A percentile compares a stretch with the other conserved stretches of the same genome.
These are phyloP conservation scores for Calonectria pauciramosa DNA, from an alignment of 2,329 filamentous ascomycete genomes.

Conservation along the genomic window DNA sequence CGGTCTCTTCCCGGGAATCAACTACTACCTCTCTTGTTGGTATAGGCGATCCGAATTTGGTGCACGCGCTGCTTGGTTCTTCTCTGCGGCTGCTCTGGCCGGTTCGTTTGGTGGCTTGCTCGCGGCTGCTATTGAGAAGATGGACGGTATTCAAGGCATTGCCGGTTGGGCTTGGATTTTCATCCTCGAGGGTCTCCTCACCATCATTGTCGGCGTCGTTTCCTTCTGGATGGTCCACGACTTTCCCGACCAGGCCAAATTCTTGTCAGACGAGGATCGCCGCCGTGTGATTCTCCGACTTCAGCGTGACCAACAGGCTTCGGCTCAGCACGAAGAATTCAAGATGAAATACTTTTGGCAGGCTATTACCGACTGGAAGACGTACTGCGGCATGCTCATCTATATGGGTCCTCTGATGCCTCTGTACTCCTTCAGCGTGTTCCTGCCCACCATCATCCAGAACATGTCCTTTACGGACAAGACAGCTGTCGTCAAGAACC, in stretches of 20 bases:
- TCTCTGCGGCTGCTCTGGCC: constrained; percentile 84
- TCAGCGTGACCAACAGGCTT: constrained; percentile 78
- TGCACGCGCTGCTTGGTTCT: constrained; percentile 85
- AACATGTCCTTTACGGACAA: constrained; percentile 58
- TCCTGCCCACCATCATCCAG: constrained; percentile 84
- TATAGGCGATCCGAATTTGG: constrained; percentile 85
- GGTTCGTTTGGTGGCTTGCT: constrained; percentile 84
- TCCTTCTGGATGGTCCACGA: constrained; percentile 87
- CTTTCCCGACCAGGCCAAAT: constrained; percentile 82
- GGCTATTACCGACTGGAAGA: constrained; percentile 87
- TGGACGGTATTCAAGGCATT: constrained; percentile 73
- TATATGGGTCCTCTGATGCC: constrained; percentile 84
- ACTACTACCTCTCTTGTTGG: constrained; percentile 88
- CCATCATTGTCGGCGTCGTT: constrained; percentile 75
- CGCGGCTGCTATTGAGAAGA: constrained; percentile 78
- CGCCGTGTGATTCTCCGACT: constrained; percentile 80
- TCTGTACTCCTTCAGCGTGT: constrained; percentile 82
- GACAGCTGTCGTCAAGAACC: constrained; percentile 52
- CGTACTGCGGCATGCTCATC: constrained; percentile 79
- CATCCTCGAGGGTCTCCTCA: constrained; percentile 78
- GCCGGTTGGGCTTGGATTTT: constrained; percentile 77
- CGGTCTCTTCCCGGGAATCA: constrained; percentile 82
- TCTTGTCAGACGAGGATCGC: constrained; percentile 79
- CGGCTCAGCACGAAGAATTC: constrained; percentile 82
- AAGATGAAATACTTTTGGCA: constrained; percentile 79